These are phyloP conservation scores for Candida sanyaensis DNA, from an alignment of 1,139 yeast species.

Conservation along the genomic window DNA sequence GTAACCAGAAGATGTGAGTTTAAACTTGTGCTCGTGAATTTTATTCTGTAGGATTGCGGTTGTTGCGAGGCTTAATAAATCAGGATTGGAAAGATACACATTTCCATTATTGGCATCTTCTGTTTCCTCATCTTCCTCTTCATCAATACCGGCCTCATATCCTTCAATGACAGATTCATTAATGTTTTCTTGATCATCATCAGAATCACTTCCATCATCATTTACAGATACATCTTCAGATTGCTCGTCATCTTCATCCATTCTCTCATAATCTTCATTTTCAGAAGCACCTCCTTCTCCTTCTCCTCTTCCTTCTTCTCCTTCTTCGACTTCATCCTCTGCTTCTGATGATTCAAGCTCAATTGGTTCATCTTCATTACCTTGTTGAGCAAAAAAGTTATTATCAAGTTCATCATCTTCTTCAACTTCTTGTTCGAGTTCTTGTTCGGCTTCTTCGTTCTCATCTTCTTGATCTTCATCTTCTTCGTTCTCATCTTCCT, in stretches of 20 bases:
- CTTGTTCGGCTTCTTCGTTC: slow-evolving; percentile 8
- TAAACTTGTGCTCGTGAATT: slow-evolving; percentile 8
- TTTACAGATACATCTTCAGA: not conserved
- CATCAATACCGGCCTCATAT: slow-evolving; percentile 19
- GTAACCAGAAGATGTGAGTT: slow-evolving; percentile 18
- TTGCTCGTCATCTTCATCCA: not conserved
- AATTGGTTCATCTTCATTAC: not conserved
- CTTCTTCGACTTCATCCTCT: slow-evolving; percentile 4
- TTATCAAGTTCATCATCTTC: slow-evolving; percentile 3
- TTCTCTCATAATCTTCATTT: not conserved
- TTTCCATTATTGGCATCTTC: slow-evolving; percentile 14
- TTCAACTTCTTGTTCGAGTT: slow-evolving; percentile 6
- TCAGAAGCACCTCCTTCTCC: slow-evolving; percentile 13
- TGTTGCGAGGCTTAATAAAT: slow-evolving; percentile 15
- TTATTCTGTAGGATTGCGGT: slow-evolving; percentile 14
- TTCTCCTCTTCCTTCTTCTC: slow-evolving; percentile 10
- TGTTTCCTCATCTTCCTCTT: slow-evolving; percentile 17
- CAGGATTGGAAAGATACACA: slow-evolving; percentile 11
- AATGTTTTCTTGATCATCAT: slow-evolving; percentile 1
- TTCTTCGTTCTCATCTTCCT: slow-evolving; percentile 9
- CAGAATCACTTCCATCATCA: slow-evolving; percentile 4
- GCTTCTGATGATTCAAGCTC: not conserved
- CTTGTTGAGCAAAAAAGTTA: not conserved
- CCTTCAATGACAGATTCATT: slow-evolving; percentile 14
- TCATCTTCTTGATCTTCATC: slow-evolving; percentile 9